Evolutionary conservation across 2,329 filamentous ascomycete genomes (phyloP), one percentile per base, ranked within the genome.

Genomic region (Beauveria brongniartii): DNA sequence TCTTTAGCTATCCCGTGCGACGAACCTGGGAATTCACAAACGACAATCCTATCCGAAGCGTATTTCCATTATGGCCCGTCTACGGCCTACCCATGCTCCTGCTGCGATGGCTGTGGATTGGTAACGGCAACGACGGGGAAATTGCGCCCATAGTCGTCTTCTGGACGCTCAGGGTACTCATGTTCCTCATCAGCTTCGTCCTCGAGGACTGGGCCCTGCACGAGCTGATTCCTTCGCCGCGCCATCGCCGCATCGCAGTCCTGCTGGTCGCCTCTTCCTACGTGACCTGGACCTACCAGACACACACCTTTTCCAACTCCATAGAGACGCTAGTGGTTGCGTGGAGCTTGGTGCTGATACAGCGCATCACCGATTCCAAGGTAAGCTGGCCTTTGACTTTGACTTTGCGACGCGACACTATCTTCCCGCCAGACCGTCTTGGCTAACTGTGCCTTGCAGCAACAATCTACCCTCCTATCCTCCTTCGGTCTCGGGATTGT

Each of bases 281-380:
- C 75, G 93, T 97, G 67, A 99, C 94, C 53, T 99, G 94, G 93
- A 97, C 93, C 50, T 96, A 93, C 76, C 94, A 99, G 76, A 94
- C 91, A 20, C 94, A 99, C 75, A 97, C 94, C 14, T 97, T 99
- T 74, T 97, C 93, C 64, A 99, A 99, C 76, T 95, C 93, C 64
- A 83, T 97, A 66, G 94, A 99, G 78, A 97, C 94, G 3, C 79
- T 99, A 67, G 82, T 93, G 55, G 92, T 99, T 56, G 84, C 91
- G 59, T 99, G 94, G 94, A 92, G 90, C 69, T 77, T 99, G 73
- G 92, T 97, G 53, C 77, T 99, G 72, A 92, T 97, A 64, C 86
- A 90, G 73, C 87, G 93, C 71, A 94, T 97, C 66, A 80, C 89
- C 51, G 86, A 88, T 66, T 85, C 88, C 69, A 89, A 88, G 77